These are phyloP conservation scores for Flaveria floridana DNA, from an alignment of 140 eudicot species.

Conservation along the genomic window DNA sequence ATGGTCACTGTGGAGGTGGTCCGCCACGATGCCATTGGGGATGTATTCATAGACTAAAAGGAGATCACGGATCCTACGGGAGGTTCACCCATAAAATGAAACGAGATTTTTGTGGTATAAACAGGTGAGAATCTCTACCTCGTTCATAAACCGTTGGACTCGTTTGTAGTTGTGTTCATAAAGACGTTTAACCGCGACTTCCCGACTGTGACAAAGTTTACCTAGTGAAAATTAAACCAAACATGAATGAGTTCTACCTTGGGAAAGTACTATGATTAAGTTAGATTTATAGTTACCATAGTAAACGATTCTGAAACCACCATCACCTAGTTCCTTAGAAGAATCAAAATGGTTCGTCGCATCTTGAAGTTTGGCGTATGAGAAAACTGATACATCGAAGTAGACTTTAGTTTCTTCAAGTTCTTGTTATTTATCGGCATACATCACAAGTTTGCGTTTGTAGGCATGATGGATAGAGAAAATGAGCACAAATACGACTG, in stretches of 20 bases:
- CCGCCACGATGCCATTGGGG: conserved; percentile 68
- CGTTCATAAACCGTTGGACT: conserved; percentile 69
- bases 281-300: conserved; percentile 39
- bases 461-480: conserved; percentile 26
- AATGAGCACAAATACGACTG: conserved; percentile 16
- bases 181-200: conserved; percentile 74
- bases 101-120: conserved; percentile 68
- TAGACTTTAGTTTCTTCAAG: conserved; percentile 50
- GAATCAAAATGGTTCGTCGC: conserved; percentile 62
- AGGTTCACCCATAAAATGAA: conserved; percentile 71
- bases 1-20: conserved; percentile 64
- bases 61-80: conserved; percentile 60
- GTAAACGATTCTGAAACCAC: conserved; percentile 74
- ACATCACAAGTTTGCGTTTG: conserved; percentile 23
- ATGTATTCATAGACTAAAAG: conserved; percentile 54
- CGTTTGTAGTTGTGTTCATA: conserved; percentile 62
- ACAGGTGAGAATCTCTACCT: conserved; percentile 58
- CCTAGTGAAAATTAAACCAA: conserved; percentile 40
- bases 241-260: background rate
- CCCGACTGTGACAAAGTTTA: conserved; percentile 69
- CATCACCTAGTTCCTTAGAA: conserved; percentile 61
- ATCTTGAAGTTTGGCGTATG: conserved; percentile 58
- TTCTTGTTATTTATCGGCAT: conserved; percentile 43
- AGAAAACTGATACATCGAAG: conserved; percentile 61
- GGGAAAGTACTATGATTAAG: background rate